Evolutionary conservation across 352 stramenopile species (phyloP).

Genomic region (Hyphochytrium catenoides): DNA sequence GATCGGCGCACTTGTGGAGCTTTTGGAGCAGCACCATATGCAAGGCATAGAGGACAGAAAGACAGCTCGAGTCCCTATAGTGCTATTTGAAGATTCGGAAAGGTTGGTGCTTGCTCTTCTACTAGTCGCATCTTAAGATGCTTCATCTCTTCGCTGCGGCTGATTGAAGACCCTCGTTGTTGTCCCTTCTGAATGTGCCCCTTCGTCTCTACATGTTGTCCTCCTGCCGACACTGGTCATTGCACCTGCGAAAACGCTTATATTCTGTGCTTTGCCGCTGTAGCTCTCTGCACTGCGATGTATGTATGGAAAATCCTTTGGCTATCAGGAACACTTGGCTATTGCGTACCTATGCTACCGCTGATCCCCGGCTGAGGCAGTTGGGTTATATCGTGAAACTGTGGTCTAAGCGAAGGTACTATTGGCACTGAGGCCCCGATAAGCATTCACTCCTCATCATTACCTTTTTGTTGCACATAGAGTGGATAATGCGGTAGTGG

Average conservation of each 20-base stretch:
- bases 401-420: slow-evolving; percentile 45
- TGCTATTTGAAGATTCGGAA: slow-evolving; percentile 81
- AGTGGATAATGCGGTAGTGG: no score
- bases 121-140: neutral
- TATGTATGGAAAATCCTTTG: slow-evolving; percentile 86
- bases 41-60: neutral
- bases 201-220: slow-evolving; percentile 1
- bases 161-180: no score
- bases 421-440: no score
- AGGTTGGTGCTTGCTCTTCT: neutral
- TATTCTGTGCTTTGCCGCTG: no score
- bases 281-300: slow-evolving; percentile 49
- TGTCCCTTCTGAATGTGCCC: no score
- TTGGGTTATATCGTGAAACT: slow-evolving; percentile 52
- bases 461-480: no score
- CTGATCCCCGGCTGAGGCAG: slow-evolving; percentile 33
- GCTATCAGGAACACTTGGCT: slow-evolving; percentile 90
- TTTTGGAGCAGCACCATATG: slow-evolving; percentile 9
- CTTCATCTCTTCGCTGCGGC: no score
- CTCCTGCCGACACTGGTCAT: slow-evolving; percentile 10
- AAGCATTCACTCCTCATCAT: no score
- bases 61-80: slow-evolving; percentile 88
- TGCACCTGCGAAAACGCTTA: slow-evolving; percentile 7
- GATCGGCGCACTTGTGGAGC: no score
- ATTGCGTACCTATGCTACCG: slow-evolving; percentile 69